Evolutionary conservation across 2,329 filamentous ascomycete species (phyloP).

Genomic region (Ascochyta lentis): DNA sequence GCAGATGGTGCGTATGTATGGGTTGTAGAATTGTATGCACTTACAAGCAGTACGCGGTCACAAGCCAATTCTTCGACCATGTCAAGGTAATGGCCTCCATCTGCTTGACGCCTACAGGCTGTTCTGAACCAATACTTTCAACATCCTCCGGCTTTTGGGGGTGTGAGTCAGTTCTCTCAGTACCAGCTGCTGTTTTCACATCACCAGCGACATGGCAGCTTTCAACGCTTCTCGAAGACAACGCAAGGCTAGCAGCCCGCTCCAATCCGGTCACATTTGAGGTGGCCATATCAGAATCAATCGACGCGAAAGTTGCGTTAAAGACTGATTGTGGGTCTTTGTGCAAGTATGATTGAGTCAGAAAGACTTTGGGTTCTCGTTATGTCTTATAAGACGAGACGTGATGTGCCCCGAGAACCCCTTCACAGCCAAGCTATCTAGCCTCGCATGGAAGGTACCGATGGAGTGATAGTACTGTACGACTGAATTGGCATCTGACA

Average conservation of each 20-base stretch:
- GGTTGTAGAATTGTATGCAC: neutral
- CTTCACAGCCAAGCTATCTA: constrained; percentile 1
- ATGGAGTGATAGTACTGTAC: neutral
- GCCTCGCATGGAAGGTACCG: neutral
- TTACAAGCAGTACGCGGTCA: constrained; percentile 45
- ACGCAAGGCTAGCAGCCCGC: neutral
- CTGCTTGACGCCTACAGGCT: constrained; percentile 33
- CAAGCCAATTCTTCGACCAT: constrained; percentile 51
- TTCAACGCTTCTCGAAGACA: neutral
- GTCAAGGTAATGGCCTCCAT: constrained; percentile 52
- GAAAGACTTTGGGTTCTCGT: neutral
- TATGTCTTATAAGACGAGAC: neutral
- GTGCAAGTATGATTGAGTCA: neutral
- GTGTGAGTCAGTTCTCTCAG: neutral
- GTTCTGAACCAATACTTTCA: neutral
- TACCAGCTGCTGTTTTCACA: neutral
- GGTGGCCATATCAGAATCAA: neutral
- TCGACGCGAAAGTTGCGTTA: neutral
- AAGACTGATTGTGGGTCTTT: neutral
- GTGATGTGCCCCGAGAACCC: neutral
- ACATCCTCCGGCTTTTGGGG: neutral
- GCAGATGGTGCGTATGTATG: too few species aligned
- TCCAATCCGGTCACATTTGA: neutral
- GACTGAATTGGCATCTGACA: neutral
- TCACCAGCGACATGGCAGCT: neutral